Evolutionary conservation across 2,329 filamentous ascomycete species (phyloP).

Genomic region (Coleophoma crateriformis): DNA sequence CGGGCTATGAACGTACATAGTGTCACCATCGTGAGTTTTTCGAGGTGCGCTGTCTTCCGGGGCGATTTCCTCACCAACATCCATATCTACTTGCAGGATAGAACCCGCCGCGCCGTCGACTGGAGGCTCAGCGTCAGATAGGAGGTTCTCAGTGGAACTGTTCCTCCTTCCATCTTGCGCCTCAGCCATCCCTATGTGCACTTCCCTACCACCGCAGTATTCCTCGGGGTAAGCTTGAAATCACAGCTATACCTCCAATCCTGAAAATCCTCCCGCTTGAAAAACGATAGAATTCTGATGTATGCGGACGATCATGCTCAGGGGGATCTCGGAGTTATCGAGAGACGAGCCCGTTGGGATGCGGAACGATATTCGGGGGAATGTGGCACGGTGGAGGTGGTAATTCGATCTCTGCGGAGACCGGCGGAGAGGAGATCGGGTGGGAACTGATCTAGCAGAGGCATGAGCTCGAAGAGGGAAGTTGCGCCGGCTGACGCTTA

Average conservation of each 20-base stretch:
- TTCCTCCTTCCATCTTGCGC: not conserved
- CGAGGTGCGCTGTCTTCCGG: slow-evolving; percentile 6
- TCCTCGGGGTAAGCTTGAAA: not conserved
- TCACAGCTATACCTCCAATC: not conserved
- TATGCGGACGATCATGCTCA: not conserved
- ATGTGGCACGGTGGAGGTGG: too few relatives aligned
- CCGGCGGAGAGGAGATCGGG: too few relatives aligned
- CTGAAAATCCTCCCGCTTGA: not conserved
- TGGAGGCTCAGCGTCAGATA: not conserved
- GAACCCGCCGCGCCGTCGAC: not conserved
- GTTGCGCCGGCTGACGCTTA: too few relatives aligned
- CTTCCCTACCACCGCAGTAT: too few relatives aligned
- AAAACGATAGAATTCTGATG: not conserved
- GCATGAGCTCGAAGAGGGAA: too few relatives aligned
- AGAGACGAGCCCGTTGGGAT: too few relatives aligned
- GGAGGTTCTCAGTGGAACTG: not conserved
- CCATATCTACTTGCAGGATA: not conserved
- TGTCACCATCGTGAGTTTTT: slow-evolving; percentile 11
- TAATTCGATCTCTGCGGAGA: too few relatives aligned
- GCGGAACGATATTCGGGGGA: too few relatives aligned
- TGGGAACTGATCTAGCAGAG: too few relatives aligned
- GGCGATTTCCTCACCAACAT: not conserved
- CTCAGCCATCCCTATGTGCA: not conserved
- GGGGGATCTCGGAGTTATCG: too few relatives aligned
- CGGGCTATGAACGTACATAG: slow-evolving; percentile 10